phyloP scores from a whole-genome alignment of 768 basidiomycete species.

The Pleurotus citrinopileatus region DNA sequence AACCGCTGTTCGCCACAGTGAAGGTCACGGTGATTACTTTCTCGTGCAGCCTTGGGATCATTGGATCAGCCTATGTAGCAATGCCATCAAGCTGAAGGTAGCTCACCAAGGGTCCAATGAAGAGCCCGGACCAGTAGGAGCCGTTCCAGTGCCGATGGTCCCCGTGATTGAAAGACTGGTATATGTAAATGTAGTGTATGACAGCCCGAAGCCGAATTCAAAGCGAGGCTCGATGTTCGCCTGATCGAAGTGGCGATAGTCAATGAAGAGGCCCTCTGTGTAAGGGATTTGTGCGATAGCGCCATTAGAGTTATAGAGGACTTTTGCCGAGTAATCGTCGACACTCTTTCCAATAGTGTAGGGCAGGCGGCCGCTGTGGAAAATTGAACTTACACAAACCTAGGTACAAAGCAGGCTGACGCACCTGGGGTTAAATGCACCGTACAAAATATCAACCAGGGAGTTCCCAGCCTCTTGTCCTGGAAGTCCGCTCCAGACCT shows the following conservation, averaged over 20 bases:
- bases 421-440: slow-evolving; percentile 57
- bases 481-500: slow-evolving; percentile 54
- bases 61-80: not conserved
- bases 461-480: slow-evolving; percentile 66
- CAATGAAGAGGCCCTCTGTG: slow-evolving; percentile 54
- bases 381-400: not conserved
- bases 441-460: slow-evolving; percentile 57
- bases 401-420: slow-evolving; percentile 7
- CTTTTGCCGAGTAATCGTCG: slow-evolving; percentile 56
- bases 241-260: slow-evolving; percentile 57
- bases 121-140: slow-evolving; percentile 45
- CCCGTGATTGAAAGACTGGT: slow-evolving; percentile 40
- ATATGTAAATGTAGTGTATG: slow-evolving; percentile 58
- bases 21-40: slow-evolving; percentile 52
- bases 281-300: slow-evolving; percentile 50
- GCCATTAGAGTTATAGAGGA: slow-evolving; percentile 33
- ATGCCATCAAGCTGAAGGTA: not conserved
- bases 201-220: slow-evolving; percentile 51
- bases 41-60: slow-evolving; percentile 41
- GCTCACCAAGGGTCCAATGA: slow-evolving; percentile 49
- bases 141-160: slow-evolving; percentile 37
- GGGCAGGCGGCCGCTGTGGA: slow-evolving; percentile 38
- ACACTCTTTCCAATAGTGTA: slow-evolving; percentile 53
- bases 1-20: slow-evolving; percentile 50
- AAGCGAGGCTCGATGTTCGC: slow-evolving; percentile 43